A percentile compares a stretch with the other conserved stretches of the same genome.
phyloP scores from a whole-genome alignment of 1,139 yeast genomes.

The Sugiyamaella japonica region DNA sequence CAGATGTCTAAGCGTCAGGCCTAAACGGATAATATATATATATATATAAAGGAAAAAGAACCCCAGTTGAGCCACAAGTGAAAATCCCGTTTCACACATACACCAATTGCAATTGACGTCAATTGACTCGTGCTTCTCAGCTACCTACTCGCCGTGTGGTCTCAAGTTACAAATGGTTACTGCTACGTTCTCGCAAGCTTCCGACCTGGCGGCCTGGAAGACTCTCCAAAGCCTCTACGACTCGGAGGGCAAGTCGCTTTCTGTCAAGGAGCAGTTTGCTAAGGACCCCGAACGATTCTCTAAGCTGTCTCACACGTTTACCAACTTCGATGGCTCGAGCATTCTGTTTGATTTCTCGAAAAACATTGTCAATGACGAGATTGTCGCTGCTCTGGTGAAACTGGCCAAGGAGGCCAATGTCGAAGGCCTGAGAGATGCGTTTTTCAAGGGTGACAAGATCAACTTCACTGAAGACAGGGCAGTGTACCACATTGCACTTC shows the following conservation, averaged over 20 bases:
- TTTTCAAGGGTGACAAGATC: constrained; percentile 92
- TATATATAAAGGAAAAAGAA: too few species aligned
- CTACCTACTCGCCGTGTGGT: too few species aligned
- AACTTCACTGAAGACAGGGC: constrained; percentile 96
- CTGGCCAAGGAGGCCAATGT: constrained; percentile 91
- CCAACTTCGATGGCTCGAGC: constrained; percentile 81
- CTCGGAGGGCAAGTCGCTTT: constrained; percentile 62
- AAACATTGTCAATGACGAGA: constrained; percentile 85
- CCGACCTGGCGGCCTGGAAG: constrained; percentile 84
- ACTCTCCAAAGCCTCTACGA: constrained; percentile 70
- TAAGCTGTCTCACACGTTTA: constrained; percentile 73
- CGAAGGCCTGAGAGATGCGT: constrained; percentile 80
- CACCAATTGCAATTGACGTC: neutral
- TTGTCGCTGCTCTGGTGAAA: constrained; percentile 61
- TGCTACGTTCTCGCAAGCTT: constrained; percentile 60
- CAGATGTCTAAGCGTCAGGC: too few species aligned
- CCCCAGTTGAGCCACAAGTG: too few species aligned
- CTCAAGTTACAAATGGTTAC: constrained; percentile 6
- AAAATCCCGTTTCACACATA: neutral
- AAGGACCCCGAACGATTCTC: constrained; percentile 72
- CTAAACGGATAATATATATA: too few species aligned
- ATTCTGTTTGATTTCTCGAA: constrained; percentile 93
- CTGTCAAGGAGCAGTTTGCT: constrained; percentile 74
- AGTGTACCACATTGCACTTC: constrained; percentile 91
- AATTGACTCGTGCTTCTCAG: neutral